phyloP scores from a whole-genome alignment of 345 rosid species.

The Populus nigra region DNA sequence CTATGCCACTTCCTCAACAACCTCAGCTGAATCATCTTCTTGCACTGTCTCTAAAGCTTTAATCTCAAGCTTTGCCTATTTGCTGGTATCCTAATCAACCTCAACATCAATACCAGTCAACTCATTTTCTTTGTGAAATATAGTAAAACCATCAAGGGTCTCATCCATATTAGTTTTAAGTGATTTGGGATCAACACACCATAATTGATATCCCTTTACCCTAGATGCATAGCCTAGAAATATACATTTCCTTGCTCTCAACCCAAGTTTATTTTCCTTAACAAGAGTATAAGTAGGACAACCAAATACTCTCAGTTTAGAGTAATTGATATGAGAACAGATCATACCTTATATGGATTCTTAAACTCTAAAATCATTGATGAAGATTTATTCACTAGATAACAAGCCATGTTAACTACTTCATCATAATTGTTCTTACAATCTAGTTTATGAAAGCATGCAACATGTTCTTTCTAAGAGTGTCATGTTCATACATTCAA shows the following conservation, averaged over 20 bases:
- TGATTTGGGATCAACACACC: background rate
- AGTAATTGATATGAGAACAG: background rate
- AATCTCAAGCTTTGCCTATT: background rate
- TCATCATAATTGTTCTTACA: background rate
- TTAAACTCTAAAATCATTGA: too few relatives aligned
- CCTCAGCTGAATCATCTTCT: background rate
- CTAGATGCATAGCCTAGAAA: background rate
- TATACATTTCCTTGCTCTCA: background rate
- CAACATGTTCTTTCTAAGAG: background rate
- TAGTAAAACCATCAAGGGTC: too few relatives aligned
- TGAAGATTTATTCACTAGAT: background rate
- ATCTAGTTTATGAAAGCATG: background rate
- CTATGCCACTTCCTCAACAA: background rate
- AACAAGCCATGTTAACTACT: background rate
- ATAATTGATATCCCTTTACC: background rate
- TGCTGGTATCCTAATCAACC: background rate
- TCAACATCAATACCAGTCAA: background rate
- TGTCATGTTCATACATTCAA: background rate
- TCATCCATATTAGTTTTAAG: background rate
- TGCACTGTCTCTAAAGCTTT: background rate
- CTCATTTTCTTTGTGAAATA: too few relatives aligned
- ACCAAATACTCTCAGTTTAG: background rate
- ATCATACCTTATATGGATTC: background rate
- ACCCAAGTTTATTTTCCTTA: background rate
- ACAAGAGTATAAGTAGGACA: background rate